phyloP scores from a whole-genome alignment of 345 rosid genomes.

The Pistacia integerrima region DNA sequence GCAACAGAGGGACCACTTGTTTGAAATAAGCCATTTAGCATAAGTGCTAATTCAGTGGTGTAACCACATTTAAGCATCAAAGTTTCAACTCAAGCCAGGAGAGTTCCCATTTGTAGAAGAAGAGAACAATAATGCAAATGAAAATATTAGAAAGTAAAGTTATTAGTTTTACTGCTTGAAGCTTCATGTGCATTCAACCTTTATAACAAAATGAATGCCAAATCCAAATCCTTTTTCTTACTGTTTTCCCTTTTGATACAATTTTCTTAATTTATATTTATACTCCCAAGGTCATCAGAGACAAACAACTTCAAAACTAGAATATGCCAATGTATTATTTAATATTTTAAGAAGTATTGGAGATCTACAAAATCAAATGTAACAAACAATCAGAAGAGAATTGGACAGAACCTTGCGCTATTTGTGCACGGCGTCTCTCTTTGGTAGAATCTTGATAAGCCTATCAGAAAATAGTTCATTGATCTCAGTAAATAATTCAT shows the following conservation, averaged over 20 bases:
- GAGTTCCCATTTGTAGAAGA: neutral
- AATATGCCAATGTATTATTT: too few relatives aligned
- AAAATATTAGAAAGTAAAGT: too few relatives aligned
- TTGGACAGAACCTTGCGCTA: constrained; percentile 79
- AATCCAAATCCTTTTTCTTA: neutral
- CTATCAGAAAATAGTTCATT: constrained; percentile 14
- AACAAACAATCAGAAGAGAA: constrained; percentile 5
- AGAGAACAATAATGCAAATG: neutral
- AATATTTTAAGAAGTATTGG: neutral
- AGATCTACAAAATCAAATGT: neutral
- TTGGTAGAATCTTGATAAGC: constrained; percentile 94
- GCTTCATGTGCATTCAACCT: too few relatives aligned
- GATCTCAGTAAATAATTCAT: neutral
- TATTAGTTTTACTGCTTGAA: too few relatives aligned
- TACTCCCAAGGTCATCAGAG: neutral
- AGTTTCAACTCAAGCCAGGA: neutral
- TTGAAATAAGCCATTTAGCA: neutral
- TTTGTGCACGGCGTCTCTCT: constrained; percentile 88
- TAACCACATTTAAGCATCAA: neutral
- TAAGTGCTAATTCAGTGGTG: neutral
- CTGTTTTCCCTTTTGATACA: neutral
- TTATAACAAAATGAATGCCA: too few relatives aligned
- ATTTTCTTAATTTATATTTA: neutral
- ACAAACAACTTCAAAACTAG: neutral
- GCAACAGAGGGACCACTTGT: neutral